phyloP scores from a whole-genome alignment of 768 basidiomycete species.

The Clitopilus passeckerianus region DNA sequence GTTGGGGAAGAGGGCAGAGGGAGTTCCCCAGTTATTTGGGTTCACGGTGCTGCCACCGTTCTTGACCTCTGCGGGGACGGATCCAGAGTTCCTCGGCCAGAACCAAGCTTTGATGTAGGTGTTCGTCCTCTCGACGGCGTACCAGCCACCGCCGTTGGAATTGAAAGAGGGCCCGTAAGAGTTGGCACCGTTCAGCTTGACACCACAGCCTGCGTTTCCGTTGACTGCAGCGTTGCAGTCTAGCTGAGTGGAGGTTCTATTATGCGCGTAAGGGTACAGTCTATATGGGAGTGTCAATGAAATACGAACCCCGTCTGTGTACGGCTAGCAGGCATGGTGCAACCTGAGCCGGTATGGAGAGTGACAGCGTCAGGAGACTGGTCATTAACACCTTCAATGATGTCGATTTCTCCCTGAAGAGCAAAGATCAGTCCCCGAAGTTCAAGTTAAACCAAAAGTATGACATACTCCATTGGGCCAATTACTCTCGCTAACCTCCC shows the following conservation, averaged over 20 bases:
- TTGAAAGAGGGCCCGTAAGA: conserved; percentile 61
- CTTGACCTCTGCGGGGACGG: conserved; percentile 43
- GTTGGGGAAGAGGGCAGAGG: conserved; percentile 56
- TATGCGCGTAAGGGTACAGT: conserved; percentile 2
- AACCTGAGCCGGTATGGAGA: conserved; percentile 31
- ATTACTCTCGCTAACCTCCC: conserved; percentile 29
- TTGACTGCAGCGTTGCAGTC: conserved; percentile 38
- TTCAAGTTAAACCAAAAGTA: not conserved
- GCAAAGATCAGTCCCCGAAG: not conserved
- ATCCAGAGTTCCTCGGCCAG: conserved; percentile 51
- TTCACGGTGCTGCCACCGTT: conserved; percentile 34
- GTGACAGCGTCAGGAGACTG: conserved; percentile 29
- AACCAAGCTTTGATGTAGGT: conserved; percentile 65
- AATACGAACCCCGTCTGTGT: conserved; percentile 37
- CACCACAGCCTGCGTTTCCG: conserved; percentile 44
- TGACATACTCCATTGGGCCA: conserved; percentile 30
- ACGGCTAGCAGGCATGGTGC: conserved; percentile 35
- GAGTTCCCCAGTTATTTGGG: conserved; percentile 51
- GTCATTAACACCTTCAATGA: conserved; percentile 37
- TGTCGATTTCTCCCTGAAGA: conserved; percentile 30
- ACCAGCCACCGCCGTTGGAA: conserved; percentile 56
- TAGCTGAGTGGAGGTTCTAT: conserved; percentile 23
- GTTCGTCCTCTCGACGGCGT: conserved; percentile 56
- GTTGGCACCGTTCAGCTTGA: conserved; percentile 25
- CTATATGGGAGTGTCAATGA: not conserved